Conservation (phyloP, 441 rosid species). For the Mallotus japonicus region DNA sequence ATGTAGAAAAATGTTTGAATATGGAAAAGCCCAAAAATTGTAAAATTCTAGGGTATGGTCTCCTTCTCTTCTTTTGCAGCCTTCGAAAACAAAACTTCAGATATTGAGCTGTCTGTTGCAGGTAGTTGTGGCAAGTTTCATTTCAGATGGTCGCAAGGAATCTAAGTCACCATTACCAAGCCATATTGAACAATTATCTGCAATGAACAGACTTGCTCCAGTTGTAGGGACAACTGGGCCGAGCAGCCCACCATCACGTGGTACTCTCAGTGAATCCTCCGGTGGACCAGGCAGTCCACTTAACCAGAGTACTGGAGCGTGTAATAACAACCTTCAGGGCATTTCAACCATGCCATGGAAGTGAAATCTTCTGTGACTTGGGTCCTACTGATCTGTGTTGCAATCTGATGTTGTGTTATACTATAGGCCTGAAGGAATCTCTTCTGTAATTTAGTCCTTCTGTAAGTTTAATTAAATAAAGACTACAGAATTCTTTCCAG, state of each 20-base stretch:
- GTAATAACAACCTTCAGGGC: constrained; percentile 50
- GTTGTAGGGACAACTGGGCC: constrained; percentile 38
- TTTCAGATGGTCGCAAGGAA: constrained; percentile 57
- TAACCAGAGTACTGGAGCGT: constrained; percentile 58
- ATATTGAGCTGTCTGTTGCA: constrained; percentile 27
- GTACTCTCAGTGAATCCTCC: constrained; percentile 70
- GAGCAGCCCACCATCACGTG: constrained; percentile 68
- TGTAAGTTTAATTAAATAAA: too few relatives aligned
- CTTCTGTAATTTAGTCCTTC: background rate
- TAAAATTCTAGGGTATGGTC: background rate
- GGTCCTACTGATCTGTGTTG: constrained; percentile 27
- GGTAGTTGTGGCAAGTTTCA: constrained; percentile 78
- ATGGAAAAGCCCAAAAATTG: background rate
- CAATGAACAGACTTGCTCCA: constrained; percentile 32
- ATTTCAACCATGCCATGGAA: constrained; percentile 51
- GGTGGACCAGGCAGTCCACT: constrained; percentile 69
- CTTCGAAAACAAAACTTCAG: background rate
- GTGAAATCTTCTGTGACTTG: constrained; percentile 24
- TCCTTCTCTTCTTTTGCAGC: background rate
- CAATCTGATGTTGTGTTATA: constrained; percentile 19
- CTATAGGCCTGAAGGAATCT: constrained; percentile 23
- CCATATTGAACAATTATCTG: constrained; percentile 37
- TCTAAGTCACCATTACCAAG: constrained; percentile 30
- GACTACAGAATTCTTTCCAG: constrained; percentile 16
- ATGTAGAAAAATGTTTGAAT: constrained; percentile 6